phyloP scores from a whole-genome alignment of 2,329 filamentous ascomycete genomes.

The Colletotrichum limetticola region DNA sequence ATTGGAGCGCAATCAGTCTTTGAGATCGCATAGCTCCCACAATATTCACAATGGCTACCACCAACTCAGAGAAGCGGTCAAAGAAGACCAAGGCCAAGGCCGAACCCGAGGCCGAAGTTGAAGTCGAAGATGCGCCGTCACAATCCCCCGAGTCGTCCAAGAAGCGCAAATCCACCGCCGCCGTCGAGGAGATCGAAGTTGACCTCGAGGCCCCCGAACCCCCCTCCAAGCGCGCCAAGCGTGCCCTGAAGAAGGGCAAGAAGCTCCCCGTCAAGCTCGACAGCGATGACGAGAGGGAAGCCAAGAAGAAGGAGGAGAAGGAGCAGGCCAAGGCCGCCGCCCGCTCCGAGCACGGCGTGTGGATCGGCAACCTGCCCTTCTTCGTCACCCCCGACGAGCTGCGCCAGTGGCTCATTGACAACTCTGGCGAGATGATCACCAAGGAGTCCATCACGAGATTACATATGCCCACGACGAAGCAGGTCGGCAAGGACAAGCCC shows the following conservation, averaged over 20 bases:
- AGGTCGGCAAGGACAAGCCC: conserved; percentile 55
- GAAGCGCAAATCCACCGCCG: conserved; percentile 75
- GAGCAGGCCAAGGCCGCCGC: conserved; percentile 51
- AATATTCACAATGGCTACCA: conserved; percentile 8
- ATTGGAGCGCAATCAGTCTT: not conserved
- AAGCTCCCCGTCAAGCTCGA: conserved; percentile 58
- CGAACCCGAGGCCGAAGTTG: not conserved
- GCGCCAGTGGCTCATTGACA: conserved; percentile 81
- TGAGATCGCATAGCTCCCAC: not conserved
- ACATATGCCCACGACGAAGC: conserved; percentile 77
- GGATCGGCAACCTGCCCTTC: conserved; percentile 97
- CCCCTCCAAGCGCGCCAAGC: conserved; percentile 92
- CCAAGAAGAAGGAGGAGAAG: conserved; percentile 51
- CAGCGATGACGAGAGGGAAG: conserved; percentile 52
- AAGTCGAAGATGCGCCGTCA: conserved; percentile 1
- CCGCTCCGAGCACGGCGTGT: conserved; percentile 86
- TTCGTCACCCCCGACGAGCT: conserved; percentile 78
- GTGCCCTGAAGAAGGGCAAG: conserved; percentile 88
- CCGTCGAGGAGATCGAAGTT: conserved; percentile 82
- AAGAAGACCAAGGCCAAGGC: conserved; percentile 3
- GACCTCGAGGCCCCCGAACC: conserved; percentile 91
- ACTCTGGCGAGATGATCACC: conserved; percentile 73
- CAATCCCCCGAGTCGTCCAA: conserved; percentile 51
- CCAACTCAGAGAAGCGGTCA: conserved; percentile 7
- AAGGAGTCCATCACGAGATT: conserved; percentile 83